A percentile compares a stretch with the other conserved stretches of the same genome.
Evolutionary conservation across 768 basidiomycete species (phyloP).

Genomic region (Vishniacozyma victoriae): DNA sequence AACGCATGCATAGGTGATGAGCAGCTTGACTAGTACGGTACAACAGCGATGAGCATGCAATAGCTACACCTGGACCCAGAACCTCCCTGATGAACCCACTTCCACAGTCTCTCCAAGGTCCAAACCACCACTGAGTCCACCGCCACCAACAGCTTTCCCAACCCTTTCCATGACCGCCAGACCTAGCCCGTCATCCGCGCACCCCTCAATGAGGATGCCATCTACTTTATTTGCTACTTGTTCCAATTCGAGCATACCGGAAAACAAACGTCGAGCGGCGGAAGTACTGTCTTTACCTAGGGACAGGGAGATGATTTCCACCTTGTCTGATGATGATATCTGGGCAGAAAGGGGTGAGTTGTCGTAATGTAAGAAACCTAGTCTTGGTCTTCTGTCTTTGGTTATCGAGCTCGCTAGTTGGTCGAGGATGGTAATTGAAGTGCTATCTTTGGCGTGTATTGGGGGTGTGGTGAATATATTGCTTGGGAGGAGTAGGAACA

Average conservation of each 20-base stretch:
- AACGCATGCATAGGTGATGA: too few species aligned
- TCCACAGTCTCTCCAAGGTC: slow-evolving; percentile 5
- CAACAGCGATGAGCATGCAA: too few species aligned
- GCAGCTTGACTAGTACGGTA: too few species aligned
- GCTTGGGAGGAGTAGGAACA: slow-evolving; percentile 57
- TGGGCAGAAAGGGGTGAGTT: slow-evolving; percentile 19
- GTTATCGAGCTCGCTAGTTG: background rate
- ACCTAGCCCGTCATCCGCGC: slow-evolving; percentile 73
- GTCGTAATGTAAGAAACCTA: slow-evolving; percentile 34
- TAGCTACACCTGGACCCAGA: slow-evolving; percentile 36
- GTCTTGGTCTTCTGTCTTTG: slow-evolving; percentile 2
- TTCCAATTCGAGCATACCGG: slow-evolving; percentile 78
- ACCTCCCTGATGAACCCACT: slow-evolving; percentile 10
- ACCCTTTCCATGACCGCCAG: slow-evolving; percentile 93
- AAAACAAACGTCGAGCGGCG: slow-evolving; percentile 76
- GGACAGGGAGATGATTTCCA: slow-evolving; percentile 22
- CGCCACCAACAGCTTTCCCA: slow-evolving; percentile 74
- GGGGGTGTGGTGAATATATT: slow-evolving; percentile 38
- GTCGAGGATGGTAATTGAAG: background rate
- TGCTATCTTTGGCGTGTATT: slow-evolving; percentile 2
- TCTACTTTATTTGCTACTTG: slow-evolving; percentile 52
- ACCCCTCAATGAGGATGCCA: slow-evolving; percentile 76
- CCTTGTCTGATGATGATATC: background rate
- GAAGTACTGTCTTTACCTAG: slow-evolving; percentile 51
- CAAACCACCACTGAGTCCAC: slow-evolving; percentile 26